Evolutionary conservation across 164 flowering plant species (phyloP), one percentile per base, ranked within the genome.

Genomic region (Dillenia turbinata): DNA sequence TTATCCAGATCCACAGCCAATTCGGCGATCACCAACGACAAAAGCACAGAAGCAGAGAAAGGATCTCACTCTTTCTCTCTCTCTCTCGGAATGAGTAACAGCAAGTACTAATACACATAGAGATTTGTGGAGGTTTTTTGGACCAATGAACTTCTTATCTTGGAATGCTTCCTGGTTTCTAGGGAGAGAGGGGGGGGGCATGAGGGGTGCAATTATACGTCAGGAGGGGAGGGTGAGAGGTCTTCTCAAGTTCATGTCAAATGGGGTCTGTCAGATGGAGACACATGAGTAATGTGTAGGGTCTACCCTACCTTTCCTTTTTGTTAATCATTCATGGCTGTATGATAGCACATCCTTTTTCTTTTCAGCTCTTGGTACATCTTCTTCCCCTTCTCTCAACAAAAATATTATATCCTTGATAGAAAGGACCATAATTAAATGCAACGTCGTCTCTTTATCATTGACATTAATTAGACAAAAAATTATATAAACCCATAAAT

Each of bases 1-100:
- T 69, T 72, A 72, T 72, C 74, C 68, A 9, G 40, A 54, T 44
- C n/a, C 10, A 52, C 22, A 19, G 7, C 9, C n/a, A 51, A 56
- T 62, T 40, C 24, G 56, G 17, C 50, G 13, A 43, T 52, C 12
- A 33, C 12, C 60, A 64, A 51, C 13, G 17, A 51, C 13, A 7
- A 51, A 19, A 51, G 54, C 54, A 51, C 7, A 51, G 17, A 15
- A 19, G 22, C 16, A 13, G 50, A 63, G 9, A 54, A 44, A 13
- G 13, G 1, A 1, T 26, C 40, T 2, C 40, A 1, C 40, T 26
- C 40, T 26, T 3, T 5, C 40, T 33, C 40, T 33, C 40, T 33
- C 40, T 33, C 15, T 47, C 47, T 12, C 12, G 16, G 24, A 17
- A 45, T 8, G 14, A 55, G 13, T 8, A 14, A 45, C 9, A 17